phyloP scores from a whole-genome alignment of 768 basidiomycete species.

The Mycena leptocephala region DNA sequence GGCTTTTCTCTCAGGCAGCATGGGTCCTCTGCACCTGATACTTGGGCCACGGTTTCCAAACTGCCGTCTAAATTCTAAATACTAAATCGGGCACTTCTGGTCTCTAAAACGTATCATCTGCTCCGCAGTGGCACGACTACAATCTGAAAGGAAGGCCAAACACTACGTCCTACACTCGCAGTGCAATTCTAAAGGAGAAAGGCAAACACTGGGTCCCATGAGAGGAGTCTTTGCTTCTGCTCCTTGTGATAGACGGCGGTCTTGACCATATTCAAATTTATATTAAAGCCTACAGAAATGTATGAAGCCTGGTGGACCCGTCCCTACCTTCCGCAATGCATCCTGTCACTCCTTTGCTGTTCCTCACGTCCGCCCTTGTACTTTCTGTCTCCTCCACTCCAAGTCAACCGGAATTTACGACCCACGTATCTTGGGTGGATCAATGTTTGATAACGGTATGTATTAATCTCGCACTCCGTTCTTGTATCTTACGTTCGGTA shows the following conservation, averaged over 20 bases:
- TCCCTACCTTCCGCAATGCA: background rate
- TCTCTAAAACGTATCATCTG: too few species aligned
- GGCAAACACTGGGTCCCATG: too few species aligned
- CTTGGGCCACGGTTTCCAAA: too few species aligned
- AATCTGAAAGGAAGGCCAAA: too few species aligned
- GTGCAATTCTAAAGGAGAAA: too few species aligned
- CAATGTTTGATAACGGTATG: conserved; percentile 14
- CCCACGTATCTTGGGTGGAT: background rate
- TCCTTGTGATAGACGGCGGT: background rate
- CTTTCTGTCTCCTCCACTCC: background rate
- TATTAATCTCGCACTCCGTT: background rate
- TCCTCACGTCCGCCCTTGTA: background rate
- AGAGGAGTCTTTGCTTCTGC: too few species aligned
- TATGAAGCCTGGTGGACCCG: too few species aligned
- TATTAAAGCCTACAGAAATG: background rate
- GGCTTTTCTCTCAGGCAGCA: background rate
- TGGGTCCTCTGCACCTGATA: background rate
- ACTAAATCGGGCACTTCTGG: too few species aligned
- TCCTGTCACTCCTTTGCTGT: background rate
- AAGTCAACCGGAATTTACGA: conserved; percentile 14
- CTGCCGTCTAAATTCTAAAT: too few species aligned
- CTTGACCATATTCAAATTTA: background rate
- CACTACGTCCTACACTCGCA: too few species aligned
- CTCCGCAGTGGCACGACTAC: too few species aligned
- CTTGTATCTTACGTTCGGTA: background rate